Evolutionary conservation across 345 rosid species (phyloP), one percentile per base, ranked within the genome.

Genomic region (Eutrema heterophyllum): DNA sequence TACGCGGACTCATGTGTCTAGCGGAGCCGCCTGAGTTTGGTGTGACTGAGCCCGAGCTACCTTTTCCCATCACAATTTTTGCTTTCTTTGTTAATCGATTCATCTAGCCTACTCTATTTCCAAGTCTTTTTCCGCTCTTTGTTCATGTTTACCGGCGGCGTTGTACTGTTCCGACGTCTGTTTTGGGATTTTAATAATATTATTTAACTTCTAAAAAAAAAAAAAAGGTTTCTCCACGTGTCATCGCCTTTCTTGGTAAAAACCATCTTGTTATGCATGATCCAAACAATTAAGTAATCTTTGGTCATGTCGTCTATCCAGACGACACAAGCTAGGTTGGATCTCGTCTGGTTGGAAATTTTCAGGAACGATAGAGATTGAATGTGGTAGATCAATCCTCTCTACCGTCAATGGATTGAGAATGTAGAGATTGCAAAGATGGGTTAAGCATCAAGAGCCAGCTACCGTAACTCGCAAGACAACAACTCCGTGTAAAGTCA

Each of bases 401-500:
- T 66, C 58, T 49, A 33, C 13, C 11, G 58, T 65, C 9, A 36
- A 66, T 0, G 46, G 58, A 35, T 49, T 49, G 7, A 48, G 69
- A 49, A 65, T 65, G 57, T 48, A 49, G 43, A 33, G 16, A 16
- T 33, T 48, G 0, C 12, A 1, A 45, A 2, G 46, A 12, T n/a
- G 9, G 9, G 49, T 26, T 21, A n/a, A 26, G 10, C 30, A 59
- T 59, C 11, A 70, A 48, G 46, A 59, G 29, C 49, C 49, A 70
- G 49, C 67, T 59, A 57, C 66, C 66, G 48, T 70, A 24, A 69
- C 27, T 59, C 39, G 49, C 67, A 36, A 70, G 9, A 48, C 67
- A 59, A 59, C 0, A 4, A 49, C 67, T 48, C 8, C 9, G 6
- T 9, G 15, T 12, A 26, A 67, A 52, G 60, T 11, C 50, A 49